Percentiles rank a stretch among this genome's conserved stretches.
Evolutionary conservation across 192 early-diverging fungal species (phyloP).

Genomic region (Coemansia sp.): DNA sequence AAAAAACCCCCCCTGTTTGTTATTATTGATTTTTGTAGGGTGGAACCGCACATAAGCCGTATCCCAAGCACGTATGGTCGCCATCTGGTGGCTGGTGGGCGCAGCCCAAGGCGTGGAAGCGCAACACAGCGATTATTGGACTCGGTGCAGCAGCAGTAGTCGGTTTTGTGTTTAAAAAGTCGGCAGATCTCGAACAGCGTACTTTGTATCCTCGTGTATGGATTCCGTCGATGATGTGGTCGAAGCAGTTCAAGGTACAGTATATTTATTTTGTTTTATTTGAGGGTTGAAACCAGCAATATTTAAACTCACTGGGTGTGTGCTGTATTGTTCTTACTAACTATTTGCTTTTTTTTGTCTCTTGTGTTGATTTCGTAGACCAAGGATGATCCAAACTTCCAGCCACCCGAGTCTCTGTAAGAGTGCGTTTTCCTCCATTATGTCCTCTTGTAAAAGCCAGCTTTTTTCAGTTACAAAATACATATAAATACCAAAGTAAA

Average conservation of each 20-base stretch:
- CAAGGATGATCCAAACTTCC: constrained; percentile 48
- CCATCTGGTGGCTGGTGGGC: constrained; percentile 66
- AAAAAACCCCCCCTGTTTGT: not conserved
- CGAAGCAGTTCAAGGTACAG: constrained; percentile 54
- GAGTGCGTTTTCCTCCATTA: no score
- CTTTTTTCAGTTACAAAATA: no score
- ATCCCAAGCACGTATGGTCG: constrained; percentile 55
- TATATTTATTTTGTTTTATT: not conserved
- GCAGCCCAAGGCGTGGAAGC: constrained; percentile 61
- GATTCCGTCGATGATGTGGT: constrained; percentile 58
- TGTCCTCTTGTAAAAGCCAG: no score
- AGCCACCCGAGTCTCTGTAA: constrained; percentile 55
- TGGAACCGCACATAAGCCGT: constrained; percentile 48
- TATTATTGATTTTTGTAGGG: constrained; percentile 30
- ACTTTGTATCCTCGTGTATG: constrained; percentile 53
- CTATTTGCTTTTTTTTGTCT: not conserved
- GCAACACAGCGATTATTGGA: constrained; percentile 48
- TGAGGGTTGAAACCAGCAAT: no score
- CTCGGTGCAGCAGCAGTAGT: constrained; percentile 21
- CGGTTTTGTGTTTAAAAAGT: constrained; percentile 59
- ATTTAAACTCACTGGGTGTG: no score
- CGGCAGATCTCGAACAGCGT: constrained; percentile 58
- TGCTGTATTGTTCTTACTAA: no score
- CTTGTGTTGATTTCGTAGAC: constrained; percentile 10
- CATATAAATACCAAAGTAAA: no score